Conservation (phyloP, 768 basidiomycete genomes). For the Tricholoma flavovirens region DNA sequence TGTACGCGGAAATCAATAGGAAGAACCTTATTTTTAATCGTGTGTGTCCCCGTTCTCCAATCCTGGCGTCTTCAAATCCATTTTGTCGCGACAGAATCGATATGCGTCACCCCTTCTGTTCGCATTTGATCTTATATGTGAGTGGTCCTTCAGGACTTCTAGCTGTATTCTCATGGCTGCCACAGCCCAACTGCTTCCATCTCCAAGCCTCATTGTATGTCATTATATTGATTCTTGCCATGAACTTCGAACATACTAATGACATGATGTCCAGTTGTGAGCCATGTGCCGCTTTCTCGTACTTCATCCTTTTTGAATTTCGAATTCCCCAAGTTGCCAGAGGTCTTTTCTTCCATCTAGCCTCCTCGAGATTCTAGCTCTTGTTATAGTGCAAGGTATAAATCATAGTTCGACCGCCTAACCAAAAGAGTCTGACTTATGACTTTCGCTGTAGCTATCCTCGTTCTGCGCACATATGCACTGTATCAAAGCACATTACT, state of each 20-base stretch:
- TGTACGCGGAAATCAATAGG: background rate
- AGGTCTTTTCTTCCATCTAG: background rate
- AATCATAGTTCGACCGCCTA: background rate
- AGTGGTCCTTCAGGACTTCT: background rate
- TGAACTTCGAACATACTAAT: background rate
- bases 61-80: background rate
- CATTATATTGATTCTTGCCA: background rate
- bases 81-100: background rate
- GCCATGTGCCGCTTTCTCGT: background rate
- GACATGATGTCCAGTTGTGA: background rate
- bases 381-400: background rate
- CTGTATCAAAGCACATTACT: constrained; percentile 18
- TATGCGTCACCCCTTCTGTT: background rate
- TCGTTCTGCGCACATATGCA: constrained; percentile 23
- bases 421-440: background rate
- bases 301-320: background rate
- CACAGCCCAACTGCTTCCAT: background rate
- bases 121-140: background rate
- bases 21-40: background rate
- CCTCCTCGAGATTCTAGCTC: background rate
- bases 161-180: background rate
- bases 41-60: background rate
- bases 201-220: background rate
- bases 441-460: constrained; percentile 11
- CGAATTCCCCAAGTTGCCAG: background rate